Conservation (phyloP, 1,284 basidiomycete genomes). For the Trichosporon ovoides region DNA sequence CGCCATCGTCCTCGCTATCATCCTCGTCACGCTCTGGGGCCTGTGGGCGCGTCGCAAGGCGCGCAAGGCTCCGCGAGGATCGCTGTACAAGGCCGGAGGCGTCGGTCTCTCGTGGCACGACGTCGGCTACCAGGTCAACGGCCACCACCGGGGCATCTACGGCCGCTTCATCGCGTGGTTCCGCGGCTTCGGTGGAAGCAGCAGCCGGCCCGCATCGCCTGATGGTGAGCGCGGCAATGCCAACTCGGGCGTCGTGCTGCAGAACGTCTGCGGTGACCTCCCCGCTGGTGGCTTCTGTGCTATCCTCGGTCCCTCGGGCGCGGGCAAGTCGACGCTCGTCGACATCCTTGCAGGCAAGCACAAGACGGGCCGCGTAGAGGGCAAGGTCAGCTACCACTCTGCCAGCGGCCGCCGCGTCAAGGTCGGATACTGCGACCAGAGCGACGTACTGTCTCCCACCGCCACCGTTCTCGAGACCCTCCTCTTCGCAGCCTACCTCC, state of each 20-base stretch:
- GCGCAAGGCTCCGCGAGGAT: conserved; percentile 42
- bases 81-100: conserved; percentile 46
- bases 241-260: conserved; percentile 60
- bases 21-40: conserved; percentile 60
- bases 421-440: conserved; percentile 77
- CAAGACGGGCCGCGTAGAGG: conserved; percentile 54
- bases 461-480: conserved; percentile 79
- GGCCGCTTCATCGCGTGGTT: conserved; percentile 20
- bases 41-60: conserved; percentile 60
- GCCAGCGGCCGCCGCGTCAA: conserved; percentile 27
- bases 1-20: conserved; percentile 57
- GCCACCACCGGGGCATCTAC: conserved; percentile 8
- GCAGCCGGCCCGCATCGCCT: background rate
- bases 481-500: conserved; percentile 73
- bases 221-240: conserved; percentile 11
- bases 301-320: conserved; percentile 78
- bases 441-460: conserved; percentile 69
- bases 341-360: conserved; percentile 78
- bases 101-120: conserved; percentile 65
- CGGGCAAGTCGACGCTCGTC: conserved; percentile 77
- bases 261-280: conserved; percentile 64
- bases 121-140: conserved; percentile 57
- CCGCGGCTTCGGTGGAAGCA: conserved; percentile 23
- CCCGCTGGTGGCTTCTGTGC: conserved; percentile 75
- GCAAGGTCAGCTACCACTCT: conserved; percentile 54